phyloP scores from a whole-genome alignment of 208 protist genomes.

The Phytomonas serpens region DNA sequence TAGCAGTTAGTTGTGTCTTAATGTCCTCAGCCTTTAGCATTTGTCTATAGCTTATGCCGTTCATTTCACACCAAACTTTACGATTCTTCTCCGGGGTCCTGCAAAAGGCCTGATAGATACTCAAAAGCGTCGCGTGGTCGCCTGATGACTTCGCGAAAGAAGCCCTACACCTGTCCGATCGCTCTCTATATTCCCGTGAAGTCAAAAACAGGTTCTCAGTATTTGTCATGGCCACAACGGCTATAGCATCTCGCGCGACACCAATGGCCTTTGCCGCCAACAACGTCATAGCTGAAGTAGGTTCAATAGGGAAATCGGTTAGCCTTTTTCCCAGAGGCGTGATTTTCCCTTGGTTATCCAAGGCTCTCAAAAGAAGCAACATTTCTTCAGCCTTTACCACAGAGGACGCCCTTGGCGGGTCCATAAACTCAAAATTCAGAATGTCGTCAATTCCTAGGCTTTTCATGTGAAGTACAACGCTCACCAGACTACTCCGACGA shows the following conservation, averaged over 20 bases:
- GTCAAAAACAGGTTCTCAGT: slow-evolving; percentile 81
- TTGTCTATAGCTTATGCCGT: slow-evolving; percentile 67
- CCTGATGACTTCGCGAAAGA: slow-evolving; percentile 70
- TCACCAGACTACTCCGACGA: slow-evolving; percentile 96
- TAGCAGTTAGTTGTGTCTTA: slow-evolving; percentile 57
- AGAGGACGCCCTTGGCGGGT: slow-evolving; percentile 89
- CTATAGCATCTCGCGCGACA: slow-evolving; percentile 92
- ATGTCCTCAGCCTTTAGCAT: slow-evolving; percentile 85
- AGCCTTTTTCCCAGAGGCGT: slow-evolving; percentile 91
- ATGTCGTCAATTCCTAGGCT: slow-evolving; percentile 96
- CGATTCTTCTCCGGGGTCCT: slow-evolving; percentile 55
- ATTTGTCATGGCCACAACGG: slow-evolving; percentile 91
- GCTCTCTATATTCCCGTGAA: slow-evolving; percentile 61
- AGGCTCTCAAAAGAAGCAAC: slow-evolving; percentile 90
- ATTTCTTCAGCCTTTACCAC: slow-evolving; percentile 90
- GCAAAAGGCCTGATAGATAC: slow-evolving; percentile 74
- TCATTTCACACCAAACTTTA: slow-evolving; percentile 73
- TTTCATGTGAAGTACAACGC: slow-evolving; percentile 95
- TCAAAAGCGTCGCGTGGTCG: slow-evolving; percentile 82
- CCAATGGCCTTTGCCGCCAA: slow-evolving; percentile 91
- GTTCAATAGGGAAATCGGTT: slow-evolving; percentile 98
- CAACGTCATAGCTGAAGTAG: slow-evolving; percentile 95
- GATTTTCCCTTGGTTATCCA: slow-evolving; percentile 83
- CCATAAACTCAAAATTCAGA: slow-evolving; percentile 98
- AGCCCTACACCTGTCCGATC: slow-evolving; percentile 61